Base-by-base conservation (phyloP, 2,329 filamentous ascomycete genomes). In the Exophiala xenobiotica region DNA sequence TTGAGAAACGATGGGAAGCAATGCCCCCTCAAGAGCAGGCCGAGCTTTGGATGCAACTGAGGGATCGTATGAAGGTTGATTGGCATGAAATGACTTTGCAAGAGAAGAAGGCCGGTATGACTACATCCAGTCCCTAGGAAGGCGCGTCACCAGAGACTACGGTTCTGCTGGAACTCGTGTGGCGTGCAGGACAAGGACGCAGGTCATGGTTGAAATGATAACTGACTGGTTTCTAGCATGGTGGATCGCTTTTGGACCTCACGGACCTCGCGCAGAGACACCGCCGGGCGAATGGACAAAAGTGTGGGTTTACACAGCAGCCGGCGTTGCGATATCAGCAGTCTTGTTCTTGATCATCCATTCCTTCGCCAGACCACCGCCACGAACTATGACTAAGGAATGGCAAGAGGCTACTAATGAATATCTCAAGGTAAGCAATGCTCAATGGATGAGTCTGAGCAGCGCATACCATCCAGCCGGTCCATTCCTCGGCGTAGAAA, bases 21-120 rank as follows among this genome's bases (percentile, higher is more conserved):
- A 91, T 97, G 88, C 91, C 92, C 54, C 90, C 93, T 61, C 90
- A 96, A 81, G 93, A 99, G 83, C 93, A 99, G 84, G 93, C 93
- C 63, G 93, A 99, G 71, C 80, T 99, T 66, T 99, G 93, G 93
- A 99, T 99, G 93, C 80, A 87, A 65, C 80, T 99, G 74, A 85
- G 93, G 74, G 93, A 99, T 78, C 87, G 93, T 70, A 99, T 99
- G 93, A 96, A 96, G 88, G 85, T 82, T 66, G 90, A 90, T 79
- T 99, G 93, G 93, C 83, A 86, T 69, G 90, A 97, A 70, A 79
- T 99, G 78, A 96, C 93, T 46, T 64, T 95, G 68, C 87, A 93
- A 75, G 93, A 99, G 83, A 96, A 99, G 88, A 97, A 95, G 81
- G 93, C 93, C 66, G 92, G 93, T 96, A 85, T 72, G 91, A 89